Evolutionary conservation across 306 rosid species (phyloP).

Genomic region (Dalbergia oliveri): DNA sequence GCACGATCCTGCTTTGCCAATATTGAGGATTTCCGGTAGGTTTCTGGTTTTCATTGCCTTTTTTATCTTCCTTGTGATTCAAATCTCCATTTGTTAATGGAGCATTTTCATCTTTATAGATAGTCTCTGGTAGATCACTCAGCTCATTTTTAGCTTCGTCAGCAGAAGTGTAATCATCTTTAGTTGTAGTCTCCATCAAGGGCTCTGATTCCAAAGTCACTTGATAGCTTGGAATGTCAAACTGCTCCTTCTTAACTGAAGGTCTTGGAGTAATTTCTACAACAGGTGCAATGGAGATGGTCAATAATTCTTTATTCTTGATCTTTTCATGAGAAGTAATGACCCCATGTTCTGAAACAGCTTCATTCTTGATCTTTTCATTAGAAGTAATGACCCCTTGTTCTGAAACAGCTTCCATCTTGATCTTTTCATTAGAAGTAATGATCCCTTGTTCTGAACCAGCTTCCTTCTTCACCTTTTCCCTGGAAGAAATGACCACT

Average conservation of each 20-base stretch:
- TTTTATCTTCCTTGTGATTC: constrained; percentile 71
- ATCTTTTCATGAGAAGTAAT: constrained; percentile 58
- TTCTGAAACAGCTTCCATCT: constrained; percentile 47
- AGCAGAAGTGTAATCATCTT: constrained; percentile 55
- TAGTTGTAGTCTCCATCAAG: constrained; percentile 58
- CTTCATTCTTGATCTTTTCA: neutral
- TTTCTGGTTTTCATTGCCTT: constrained; percentile 74
- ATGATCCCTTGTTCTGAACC: constrained; percentile 46
- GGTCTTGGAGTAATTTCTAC: constrained; percentile 64
- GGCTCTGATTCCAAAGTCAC: constrained; percentile 60
- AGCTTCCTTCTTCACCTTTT: constrained; percentile 14
- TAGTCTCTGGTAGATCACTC: constrained; percentile 57
- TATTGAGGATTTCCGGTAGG: constrained; percentile 64
- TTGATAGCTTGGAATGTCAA: constrained; percentile 58
- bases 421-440: constrained; percentile 61
- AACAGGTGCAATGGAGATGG: constrained; percentile 52
- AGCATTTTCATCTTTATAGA: constrained; percentile 59
- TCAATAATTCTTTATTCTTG: constrained; percentile 38
- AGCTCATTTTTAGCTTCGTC: constrained; percentile 59
- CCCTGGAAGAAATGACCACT: neutral
- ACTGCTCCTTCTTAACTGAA: constrained; percentile 54
- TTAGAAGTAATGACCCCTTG: neutral
- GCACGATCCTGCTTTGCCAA: constrained; percentile 79
- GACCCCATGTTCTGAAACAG: constrained; percentile 46
- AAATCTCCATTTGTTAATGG: constrained; percentile 63